These are phyloP conservation scores for Castanea sativa DNA, from an alignment of 306 rosid species.

Conservation along the genomic window DNA sequence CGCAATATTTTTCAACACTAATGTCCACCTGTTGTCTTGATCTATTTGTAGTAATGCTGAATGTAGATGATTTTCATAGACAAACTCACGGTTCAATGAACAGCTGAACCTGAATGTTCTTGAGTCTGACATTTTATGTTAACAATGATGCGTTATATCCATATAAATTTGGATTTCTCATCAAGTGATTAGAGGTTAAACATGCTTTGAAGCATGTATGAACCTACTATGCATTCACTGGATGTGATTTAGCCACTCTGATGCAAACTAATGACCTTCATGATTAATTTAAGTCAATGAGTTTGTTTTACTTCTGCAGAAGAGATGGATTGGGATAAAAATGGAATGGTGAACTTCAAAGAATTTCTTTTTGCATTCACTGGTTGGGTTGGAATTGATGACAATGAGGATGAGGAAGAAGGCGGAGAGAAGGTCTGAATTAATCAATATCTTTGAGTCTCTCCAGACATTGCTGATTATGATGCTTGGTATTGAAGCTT, in stretches of 20 bases:
- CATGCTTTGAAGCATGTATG: not conserved
- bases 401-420: constrained; percentile 72
- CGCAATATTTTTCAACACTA: not conserved
- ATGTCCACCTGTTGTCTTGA: not conserved
- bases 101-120: not conserved
- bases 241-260: not conserved
- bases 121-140: not conserved
- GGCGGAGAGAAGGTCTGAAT: constrained; percentile 16
- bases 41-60: constrained; percentile 3
- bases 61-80: not conserved
- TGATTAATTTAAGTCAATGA: not conserved
- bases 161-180: not conserved
- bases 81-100: not conserved
- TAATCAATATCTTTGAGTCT: constrained; percentile 5
- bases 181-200: not conserved
- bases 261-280: not conserved
- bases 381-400: constrained; percentile 94
- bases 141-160: not conserved
- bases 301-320: constrained; percentile 48
- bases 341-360: constrained; percentile 97
- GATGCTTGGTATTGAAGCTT: constrained; percentile 1
- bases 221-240: not conserved
- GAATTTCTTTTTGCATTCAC: constrained; percentile 94
- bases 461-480: not conserved
- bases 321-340: constrained; percentile 98